phyloP scores from a whole-genome alignment of 1,284 basidiomycete species.

The Trichosporon asahii region DNA sequence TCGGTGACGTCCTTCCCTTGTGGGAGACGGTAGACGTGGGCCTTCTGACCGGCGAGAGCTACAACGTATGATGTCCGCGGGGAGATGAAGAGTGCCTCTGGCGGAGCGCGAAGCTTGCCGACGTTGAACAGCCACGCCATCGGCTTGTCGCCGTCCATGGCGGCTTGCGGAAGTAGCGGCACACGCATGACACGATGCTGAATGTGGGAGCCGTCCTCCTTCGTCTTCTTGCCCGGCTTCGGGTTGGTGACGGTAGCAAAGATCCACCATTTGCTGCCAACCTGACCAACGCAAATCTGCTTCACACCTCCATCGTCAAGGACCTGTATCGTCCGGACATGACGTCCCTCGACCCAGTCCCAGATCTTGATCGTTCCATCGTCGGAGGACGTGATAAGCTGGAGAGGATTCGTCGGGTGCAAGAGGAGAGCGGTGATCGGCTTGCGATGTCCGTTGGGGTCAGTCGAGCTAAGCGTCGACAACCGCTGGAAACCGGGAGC shows the following conservation, averaged over 20 bases:
- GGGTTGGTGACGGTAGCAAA: constrained; percentile 35
- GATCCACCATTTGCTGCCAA: constrained; percentile 39
- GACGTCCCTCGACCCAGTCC: constrained; percentile 84
- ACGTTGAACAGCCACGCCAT: constrained; percentile 22
- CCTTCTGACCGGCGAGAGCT: constrained; percentile 72
- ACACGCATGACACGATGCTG: constrained; percentile 32
- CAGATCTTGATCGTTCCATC: constrained; percentile 84
- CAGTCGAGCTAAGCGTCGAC: constrained; percentile 66
- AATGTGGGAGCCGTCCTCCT: constrained; percentile 21
- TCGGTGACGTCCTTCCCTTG: constrained; percentile 26
- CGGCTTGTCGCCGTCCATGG: constrained; percentile 16
- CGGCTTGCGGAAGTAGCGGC: constrained; percentile 16
- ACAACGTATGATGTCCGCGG: constrained; percentile 71
- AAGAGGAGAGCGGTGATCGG: constrained; percentile 71
- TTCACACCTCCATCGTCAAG: constrained; percentile 63
- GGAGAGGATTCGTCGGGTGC: constrained; percentile 81
- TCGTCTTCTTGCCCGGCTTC: constrained; percentile 23
- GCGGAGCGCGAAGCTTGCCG: constrained; percentile 36
- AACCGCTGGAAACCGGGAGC: constrained; percentile 66
- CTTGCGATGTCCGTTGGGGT: constrained; percentile 55
- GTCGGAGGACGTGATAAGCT: constrained; percentile 78
- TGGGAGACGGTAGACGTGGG: constrained; percentile 68
- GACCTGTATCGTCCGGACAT: constrained; percentile 69
- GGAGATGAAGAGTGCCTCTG: constrained; percentile 61
- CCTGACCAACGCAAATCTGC: constrained; percentile 38